Evolutionary conservation across 768 basidiomycete genomes (phyloP), one percentile per base, ranked within the genome.

Genomic region (Gymnopilus dilepis): DNA sequence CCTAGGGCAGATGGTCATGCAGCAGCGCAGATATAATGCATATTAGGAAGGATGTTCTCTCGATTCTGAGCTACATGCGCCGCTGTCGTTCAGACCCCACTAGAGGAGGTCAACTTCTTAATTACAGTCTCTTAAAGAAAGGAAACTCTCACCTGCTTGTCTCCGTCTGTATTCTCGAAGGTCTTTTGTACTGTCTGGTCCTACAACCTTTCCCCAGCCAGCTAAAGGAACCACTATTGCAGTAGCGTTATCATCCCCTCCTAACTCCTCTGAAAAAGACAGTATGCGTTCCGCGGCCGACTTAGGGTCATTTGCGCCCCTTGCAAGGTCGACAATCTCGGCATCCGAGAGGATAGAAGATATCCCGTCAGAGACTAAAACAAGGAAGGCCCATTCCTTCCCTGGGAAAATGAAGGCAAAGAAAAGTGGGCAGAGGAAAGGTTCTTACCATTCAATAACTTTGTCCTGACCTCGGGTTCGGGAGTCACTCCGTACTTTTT

Each of bases 281-380:
- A 98, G 77, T 42, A 99, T 95, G 13, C 83, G 82, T 30, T 90
- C 82, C 3, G 97, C 96, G n/a, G 94, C 96, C 30, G 76, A 75
- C 68, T 86, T 87, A 0, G 97, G 97, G 67, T 88, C 85, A 8
- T 77, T 72, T 6, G 90, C 86, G 45, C 81, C 80, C 52, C 95
- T 82, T 6, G 89, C 90, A 43, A 99, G 86, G 73, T 99, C 97
- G 31, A 93, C 87, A 62, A 99, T 90, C 76, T 99, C 97, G 63
- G 93, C 91, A 72, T 99, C 95, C 0, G 95, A 95, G 42, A 97
- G 82, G 47, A 92, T 84, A 34, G 93, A 94, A 1, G 95, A 92
- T 51, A 99, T 84, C 5, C 97, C 97, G 73, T 99, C 97, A 9
- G 95, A 96, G n/a, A 96, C 80, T 13, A 97, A 80, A 28, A 95